These are phyloP conservation scores for Aspergillus heteromorphus DNA, from an alignment of 495 filamentous ascomycete genomes.

Conservation along the genomic window DNA sequence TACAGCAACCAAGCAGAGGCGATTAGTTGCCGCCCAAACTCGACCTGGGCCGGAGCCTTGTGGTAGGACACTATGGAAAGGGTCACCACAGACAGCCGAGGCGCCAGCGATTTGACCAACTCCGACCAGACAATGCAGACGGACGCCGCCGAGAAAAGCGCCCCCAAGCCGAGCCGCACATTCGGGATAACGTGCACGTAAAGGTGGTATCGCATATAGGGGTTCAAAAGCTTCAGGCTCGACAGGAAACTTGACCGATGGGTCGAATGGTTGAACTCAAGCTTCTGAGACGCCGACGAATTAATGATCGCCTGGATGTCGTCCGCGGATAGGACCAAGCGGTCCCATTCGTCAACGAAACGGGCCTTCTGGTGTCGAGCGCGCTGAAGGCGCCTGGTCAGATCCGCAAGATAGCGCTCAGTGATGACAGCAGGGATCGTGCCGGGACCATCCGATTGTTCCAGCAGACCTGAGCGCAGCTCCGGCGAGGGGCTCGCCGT, in stretches of 20 bases:
- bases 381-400: slow-evolving; percentile 73
- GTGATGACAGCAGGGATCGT: slow-evolving; percentile 76
- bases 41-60: slow-evolving; percentile 61
- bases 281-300: slow-evolving; percentile 69
- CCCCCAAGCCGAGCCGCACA: slow-evolving; percentile 54
- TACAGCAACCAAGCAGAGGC: slow-evolving; percentile 87
- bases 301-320: slow-evolving; percentile 79
- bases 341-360: slow-evolving; percentile 82
- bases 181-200: slow-evolving; percentile 66
- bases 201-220: slow-evolving; percentile 76
- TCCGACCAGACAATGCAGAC: slow-evolving; percentile 87
- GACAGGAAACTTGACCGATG: slow-evolving; percentile 51
- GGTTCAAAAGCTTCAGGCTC: slow-evolving; percentile 60
- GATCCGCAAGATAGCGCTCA: slow-evolving; percentile 83
- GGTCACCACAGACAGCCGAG: slow-evolving; percentile 73
- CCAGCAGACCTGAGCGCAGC: slow-evolving; percentile 45
- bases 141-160: slow-evolving; percentile 66
- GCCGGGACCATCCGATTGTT: slow-evolving; percentile 27
- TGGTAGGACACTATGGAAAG: slow-evolving; percentile 80
- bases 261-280: slow-evolving; percentile 63
- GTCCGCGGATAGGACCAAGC: slow-evolving; percentile 63
- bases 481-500: slow-evolving; percentile 59
- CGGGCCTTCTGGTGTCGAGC: slow-evolving; percentile 77
- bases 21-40: slow-evolving; percentile 77
- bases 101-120: slow-evolving; percentile 69